These are phyloP conservation scores for Fremontodendron californicum DNA, from an alignment of 345 rosid genomes.

Conservation along the genomic window DNA sequence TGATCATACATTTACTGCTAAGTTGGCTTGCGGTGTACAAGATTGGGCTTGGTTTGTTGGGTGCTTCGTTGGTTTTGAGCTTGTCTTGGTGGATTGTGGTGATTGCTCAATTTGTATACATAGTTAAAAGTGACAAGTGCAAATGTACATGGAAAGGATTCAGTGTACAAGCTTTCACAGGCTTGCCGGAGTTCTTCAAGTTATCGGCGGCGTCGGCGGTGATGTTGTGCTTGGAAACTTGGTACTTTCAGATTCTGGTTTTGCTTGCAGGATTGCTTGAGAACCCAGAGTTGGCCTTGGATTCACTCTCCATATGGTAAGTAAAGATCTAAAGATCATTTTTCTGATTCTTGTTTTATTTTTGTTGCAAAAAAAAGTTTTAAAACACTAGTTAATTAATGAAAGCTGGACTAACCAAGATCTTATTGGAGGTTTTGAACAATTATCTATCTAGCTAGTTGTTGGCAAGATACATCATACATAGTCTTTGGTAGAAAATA, in stretches of 20 bases:
- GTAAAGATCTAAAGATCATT: not conserved
- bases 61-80: conserved; percentile 43
- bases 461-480: not conserved
- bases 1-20: conserved; percentile 30
- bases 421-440: not conserved
- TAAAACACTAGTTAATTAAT: not conserved
- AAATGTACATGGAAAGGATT: conserved; percentile 42
- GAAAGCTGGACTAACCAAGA: not conserved
- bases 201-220: conserved; percentile 52
- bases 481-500: too few species aligned
- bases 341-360: not conserved
- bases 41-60: conserved; percentile 34
- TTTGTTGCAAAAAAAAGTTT: not conserved
- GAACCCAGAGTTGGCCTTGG: conserved; percentile 47
- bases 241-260: conserved; percentile 48
- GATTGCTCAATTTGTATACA: conserved; percentile 38
- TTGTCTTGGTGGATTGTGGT: conserved; percentile 51
- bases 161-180: conserved; percentile 33
- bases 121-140: conserved; percentile 36
- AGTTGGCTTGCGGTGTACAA: conserved; percentile 40
- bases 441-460: not conserved
- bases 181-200: conserved; percentile 39
- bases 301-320: conserved; percentile 51
- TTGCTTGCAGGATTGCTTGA: conserved; percentile 45
- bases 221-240: conserved; percentile 50